A percentile compares a stretch with the other conserved stretches of the same genome.
phyloP scores from a whole-genome alignment of 192 early-diverging fungal genomes.

The Dissophora ornata region DNA sequence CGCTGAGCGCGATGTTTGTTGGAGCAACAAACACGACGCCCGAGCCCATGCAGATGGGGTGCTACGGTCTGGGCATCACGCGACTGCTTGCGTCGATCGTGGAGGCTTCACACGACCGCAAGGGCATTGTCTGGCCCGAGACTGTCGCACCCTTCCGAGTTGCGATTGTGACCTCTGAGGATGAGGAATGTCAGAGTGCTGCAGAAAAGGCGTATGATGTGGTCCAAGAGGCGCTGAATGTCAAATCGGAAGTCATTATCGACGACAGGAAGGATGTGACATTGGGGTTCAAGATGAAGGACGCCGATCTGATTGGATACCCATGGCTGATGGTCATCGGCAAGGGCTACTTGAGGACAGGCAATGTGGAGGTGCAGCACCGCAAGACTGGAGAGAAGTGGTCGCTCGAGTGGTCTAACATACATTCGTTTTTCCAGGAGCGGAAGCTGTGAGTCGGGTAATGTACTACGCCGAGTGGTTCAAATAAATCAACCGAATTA shows the following conservation, averaged over 20 bases:
- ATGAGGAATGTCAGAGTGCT: slow-evolving; percentile 39
- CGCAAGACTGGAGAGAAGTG: slow-evolving; percentile 53
- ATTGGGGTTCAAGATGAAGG: slow-evolving; percentile 84
- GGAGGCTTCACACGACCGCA: slow-evolving; percentile 68
- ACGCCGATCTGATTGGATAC: slow-evolving; percentile 85
- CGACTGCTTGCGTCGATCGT: slow-evolving; percentile 84
- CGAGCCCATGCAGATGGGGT: slow-evolving; percentile 84
- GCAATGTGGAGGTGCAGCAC: slow-evolving; percentile 63
- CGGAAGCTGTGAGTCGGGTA: background rate
- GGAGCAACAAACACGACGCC: slow-evolving; percentile 27
- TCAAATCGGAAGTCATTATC: slow-evolving; percentile 62
- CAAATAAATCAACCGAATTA: too few species aligned
- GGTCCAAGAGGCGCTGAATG: slow-evolving; percentile 27
- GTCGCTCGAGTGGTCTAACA: slow-evolving; percentile 34
- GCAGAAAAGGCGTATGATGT: slow-evolving; percentile 60
- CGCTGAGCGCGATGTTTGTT: slow-evolving; percentile 70
- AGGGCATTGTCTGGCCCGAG: slow-evolving; percentile 85
- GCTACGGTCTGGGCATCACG: slow-evolving; percentile 91
- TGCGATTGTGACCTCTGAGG: slow-evolving; percentile 71
- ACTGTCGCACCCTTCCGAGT: slow-evolving; percentile 82
- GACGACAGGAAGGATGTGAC: slow-evolving; percentile 77
- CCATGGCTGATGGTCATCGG: slow-evolving; percentile 83
- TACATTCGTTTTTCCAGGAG: slow-evolving; percentile 30
- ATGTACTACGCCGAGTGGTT: too few species aligned
- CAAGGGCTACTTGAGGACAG: slow-evolving; percentile 61